A percentile compares a stretch with the other conserved stretches of the same genome.
phyloP scores from a whole-genome alignment of 164 flowering plant genomes.

The Taxillus chinensis region DNA sequence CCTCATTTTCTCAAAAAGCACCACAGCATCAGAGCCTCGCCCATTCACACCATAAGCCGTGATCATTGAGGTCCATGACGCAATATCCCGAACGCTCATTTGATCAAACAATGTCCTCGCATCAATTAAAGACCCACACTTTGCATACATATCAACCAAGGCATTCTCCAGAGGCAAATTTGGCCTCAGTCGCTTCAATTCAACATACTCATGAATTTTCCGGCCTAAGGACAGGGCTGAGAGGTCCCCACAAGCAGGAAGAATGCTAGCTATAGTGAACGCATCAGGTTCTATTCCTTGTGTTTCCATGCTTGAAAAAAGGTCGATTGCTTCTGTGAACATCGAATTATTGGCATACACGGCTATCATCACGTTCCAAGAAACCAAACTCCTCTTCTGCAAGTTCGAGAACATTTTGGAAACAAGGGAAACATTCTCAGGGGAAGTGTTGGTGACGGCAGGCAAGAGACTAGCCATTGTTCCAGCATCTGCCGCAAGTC shows the following conservation, averaged over 20 bases:
- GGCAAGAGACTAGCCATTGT: conserved; percentile 35
- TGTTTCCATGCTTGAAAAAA: conserved; percentile 25
- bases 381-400: conserved; percentile 17
- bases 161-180: conserved; percentile 34
- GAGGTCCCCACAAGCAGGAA: conserved; percentile 37
- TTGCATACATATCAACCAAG: conserved; percentile 30
- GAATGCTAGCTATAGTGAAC: conserved; percentile 28
- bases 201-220: conserved; percentile 26
- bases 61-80: conserved; percentile 35
- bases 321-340: conserved; percentile 24
- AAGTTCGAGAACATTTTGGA: conserved; percentile 19
- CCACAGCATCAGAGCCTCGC: conserved; percentile 17
- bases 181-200: conserved; percentile 19
- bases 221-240: conserved; percentile 23
- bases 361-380: conserved; percentile 38
- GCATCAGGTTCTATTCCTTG: conserved; percentile 27
- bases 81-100: conserved; percentile 20
- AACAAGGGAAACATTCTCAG: conserved; percentile 21
- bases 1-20: conserved; percentile 17
- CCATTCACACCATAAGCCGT: conserved; percentile 28
- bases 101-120: conserved; percentile 26
- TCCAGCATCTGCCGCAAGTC: conserved; percentile 23
- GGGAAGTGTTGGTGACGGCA: conserved; percentile 20
- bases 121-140: conserved; percentile 25
- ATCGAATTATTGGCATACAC: conserved; percentile 29